Evolutionary conservation across 371 early-diverging fungal genomes (phyloP).

Genomic region (Batkoa obscura): DNA sequence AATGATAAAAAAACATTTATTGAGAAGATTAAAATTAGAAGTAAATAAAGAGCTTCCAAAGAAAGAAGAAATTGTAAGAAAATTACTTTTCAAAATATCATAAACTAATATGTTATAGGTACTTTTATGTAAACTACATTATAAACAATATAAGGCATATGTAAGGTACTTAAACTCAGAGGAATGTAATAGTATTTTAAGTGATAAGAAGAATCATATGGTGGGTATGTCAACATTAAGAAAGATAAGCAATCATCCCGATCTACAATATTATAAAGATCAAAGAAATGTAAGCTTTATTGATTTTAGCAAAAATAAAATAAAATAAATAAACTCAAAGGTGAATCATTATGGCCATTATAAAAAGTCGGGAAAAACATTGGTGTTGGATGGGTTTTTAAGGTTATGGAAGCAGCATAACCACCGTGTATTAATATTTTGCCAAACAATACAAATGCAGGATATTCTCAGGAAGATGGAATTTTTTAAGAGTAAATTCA

Average conservation of each 20-base stretch:
- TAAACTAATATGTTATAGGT: slow-evolving; percentile 15
- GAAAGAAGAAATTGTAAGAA: slow-evolving; percentile 71
- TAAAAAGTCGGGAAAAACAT: slow-evolving; percentile 65
- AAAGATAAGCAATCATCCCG: slow-evolving; percentile 97
- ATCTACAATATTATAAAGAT: slow-evolving; percentile 25
- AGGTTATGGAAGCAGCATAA: slow-evolving; percentile 66
- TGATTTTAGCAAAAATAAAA: too few relatives aligned
- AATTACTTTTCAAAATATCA: neutral
- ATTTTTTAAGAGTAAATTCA: slow-evolving; percentile 11
- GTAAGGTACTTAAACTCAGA: slow-evolving; percentile 44
- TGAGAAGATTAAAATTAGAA: slow-evolving; percentile 85
- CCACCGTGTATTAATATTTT: slow-evolving; percentile 85
- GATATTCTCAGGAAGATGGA: slow-evolving; percentile 76
- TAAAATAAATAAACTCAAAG: neutral
- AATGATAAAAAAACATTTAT: slow-evolving; percentile 82
- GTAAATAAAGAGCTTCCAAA: slow-evolving; percentile 81
- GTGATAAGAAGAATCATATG: slow-evolving; percentile 66
- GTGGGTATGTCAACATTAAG: slow-evolving; percentile 85
- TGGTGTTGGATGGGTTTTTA: slow-evolving; percentile 65
- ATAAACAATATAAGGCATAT: slow-evolving; percentile 58
- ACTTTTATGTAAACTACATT: slow-evolving; percentile 79
- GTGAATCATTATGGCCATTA: neutral
- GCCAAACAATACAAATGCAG: slow-evolving; percentile 91
- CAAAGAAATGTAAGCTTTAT: too few relatives aligned
- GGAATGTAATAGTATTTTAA: slow-evolving; percentile 54